phyloP scores from a whole-genome alignment of 306 rosid genomes.

The Luffa acutangula region DNA sequence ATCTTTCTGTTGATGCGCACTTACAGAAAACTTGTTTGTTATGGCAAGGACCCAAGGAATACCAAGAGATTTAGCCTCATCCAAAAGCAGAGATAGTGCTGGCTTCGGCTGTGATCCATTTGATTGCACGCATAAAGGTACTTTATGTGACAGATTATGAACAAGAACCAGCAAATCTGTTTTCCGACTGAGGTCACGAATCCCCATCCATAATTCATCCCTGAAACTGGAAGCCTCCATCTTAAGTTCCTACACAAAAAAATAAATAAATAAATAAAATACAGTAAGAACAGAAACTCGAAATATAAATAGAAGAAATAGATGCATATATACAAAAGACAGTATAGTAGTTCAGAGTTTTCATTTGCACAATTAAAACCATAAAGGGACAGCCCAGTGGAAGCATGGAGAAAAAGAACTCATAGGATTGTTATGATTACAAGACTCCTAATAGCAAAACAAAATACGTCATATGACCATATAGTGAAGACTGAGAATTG shows the following conservation, averaged over 20 bases:
- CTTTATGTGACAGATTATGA: constrained; percentile 82
- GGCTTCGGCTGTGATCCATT: constrained; percentile 50
- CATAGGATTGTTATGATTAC: not conserved
- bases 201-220: constrained; percentile 82
- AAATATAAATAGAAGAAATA: not conserved
- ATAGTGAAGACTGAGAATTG: not conserved
- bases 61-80: constrained; percentile 92
- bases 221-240: constrained; percentile 55
- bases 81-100: constrained; percentile 71
- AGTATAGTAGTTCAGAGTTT: not conserved
- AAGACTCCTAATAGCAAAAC: not conserved
- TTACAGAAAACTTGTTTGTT: constrained; percentile 90
- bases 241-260: constrained; percentile 52
- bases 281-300: not conserved
- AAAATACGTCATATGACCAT: not conserved
- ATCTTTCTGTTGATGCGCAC: constrained; percentile 81
- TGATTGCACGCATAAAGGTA: constrained; percentile 59
- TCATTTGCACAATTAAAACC: not conserved
- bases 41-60: constrained; percentile 96
- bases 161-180: constrained; percentile 86
- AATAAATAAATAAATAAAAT: not conserved
- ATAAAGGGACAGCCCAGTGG: not conserved
- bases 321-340: not conserved
- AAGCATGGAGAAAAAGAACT: not conserved
- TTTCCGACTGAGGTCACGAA: constrained; percentile 71